Base-by-base conservation (phyloP, 2,329 filamentous ascomycete species). In the Metarhizium brunneum region DNA sequence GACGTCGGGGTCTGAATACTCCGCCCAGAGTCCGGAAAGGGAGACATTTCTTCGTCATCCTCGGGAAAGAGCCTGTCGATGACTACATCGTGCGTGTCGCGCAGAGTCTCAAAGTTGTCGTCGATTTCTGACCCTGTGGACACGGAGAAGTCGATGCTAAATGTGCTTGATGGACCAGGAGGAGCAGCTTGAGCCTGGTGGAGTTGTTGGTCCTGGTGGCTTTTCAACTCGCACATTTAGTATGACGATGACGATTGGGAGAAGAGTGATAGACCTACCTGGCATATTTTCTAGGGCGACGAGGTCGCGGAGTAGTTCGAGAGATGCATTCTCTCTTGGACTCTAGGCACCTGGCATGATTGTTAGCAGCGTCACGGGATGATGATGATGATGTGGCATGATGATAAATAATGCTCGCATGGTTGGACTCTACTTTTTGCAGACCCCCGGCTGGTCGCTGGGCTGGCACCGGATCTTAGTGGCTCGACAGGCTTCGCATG, bases 301-400 rank as follows among this genome's bases (percentile, higher is more conserved):
- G 71, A n/a, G 73, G 79, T 14, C 78, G 71, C 0, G 79, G 75
- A 7, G 72, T 75, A 0, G 74, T 76, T 50, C 76, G 72, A 57
- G 78, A 78, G 54, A 81, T 68, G 56, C 79, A 82, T 65, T 82
- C 79, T 53, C 73, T 69, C 63, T 79, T 81, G 35, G 74, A 79
- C 49, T 76, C 73, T 51, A 76, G 71, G 61, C 79, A 82, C 61
- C 79, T 81, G 56, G 25, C 5, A 55, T 52, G 29, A 57, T 11
- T 30, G 25, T 29, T 20, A 48, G 45, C 42, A 45, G 7, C 42
- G 18, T 20, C 42, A 18, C 6, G 20, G 35, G 52, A 40, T 53
- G 32, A 29, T 10, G 16, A 7, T 29, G 16, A 7, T 29, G 18
- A 35, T 2, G 10, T 29, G 18, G 6, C 13, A 14, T 29, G 20